Base-by-base conservation (phyloP, 495 filamentous ascomycete species). In the Aspergillus taichungensis region DNA sequence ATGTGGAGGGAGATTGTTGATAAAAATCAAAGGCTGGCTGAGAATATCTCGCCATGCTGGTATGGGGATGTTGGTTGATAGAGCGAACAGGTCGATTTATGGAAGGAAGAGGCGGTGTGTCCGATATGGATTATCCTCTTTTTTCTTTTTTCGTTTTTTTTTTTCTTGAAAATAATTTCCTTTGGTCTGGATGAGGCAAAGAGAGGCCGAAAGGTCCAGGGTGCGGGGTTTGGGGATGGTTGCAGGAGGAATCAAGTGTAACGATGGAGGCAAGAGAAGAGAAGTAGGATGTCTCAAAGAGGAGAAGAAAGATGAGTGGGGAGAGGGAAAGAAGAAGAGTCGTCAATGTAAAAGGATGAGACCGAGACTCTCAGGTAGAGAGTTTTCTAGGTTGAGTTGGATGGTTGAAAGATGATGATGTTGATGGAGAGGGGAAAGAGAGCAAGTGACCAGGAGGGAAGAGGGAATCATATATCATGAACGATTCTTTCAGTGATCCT, bases 1-100 rank as follows among this genome's bases (percentile, higher is more conserved):
- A 69, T 30, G 78, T 68, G 54, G 82, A 68, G 30, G 76, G 66
- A 49, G 76, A 74, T 55, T 77, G 68, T 72, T 78, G 70, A 63
- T 83, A 83, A 62, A 72, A 83, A 51, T 82, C 73, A 52, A 64
- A 68, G 46, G 60, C 55, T 55, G 62, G 65, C 52, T 72, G 69
- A 45, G 66, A 64, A 62, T 65, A 71, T 57, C 63, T 60, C 42
- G 70, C 65, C 68, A 72, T 73, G 45, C 54, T 24, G 18, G 18
- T 24, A 24, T 24, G 18, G 18, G 18, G 18, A 4, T 2, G 4
- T 1, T 24, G 18, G 18, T 24, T 24, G 18, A 4, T 24, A 24
- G 18, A 24, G 18, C 2, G 18, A 24, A 24, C 18, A 24, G 18
- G 18, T 35, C 36, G 13, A 27, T 36, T 43, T 31, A 30, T 29